Evolutionary conservation across 352 stramenopile genomes (phyloP).

Genomic region (Pythium sp.): DNA sequence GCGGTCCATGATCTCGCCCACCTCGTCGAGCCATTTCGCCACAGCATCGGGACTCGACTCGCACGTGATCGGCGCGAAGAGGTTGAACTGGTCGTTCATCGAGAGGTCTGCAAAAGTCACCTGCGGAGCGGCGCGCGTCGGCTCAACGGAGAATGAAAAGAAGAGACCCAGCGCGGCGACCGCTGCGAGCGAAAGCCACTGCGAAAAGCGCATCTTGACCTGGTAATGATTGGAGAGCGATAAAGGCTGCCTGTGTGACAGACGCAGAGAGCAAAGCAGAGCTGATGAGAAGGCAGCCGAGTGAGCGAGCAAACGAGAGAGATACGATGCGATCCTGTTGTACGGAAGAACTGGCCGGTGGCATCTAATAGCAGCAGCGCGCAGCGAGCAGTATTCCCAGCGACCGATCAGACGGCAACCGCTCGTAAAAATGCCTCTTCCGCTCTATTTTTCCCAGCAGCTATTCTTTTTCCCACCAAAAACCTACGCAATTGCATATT

Average conservation of each 20-base stretch:
- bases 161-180: background rate
- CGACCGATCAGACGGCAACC: background rate
- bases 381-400: background rate
- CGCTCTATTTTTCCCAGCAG: background rate
- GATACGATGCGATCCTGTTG: background rate
- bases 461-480: conserved; percentile 4
- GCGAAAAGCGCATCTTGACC: background rate
- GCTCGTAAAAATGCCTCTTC: background rate
- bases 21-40: conserved; percentile 30
- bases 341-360: background rate
- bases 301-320: background rate
- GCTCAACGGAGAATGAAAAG: background rate
- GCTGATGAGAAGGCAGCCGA: background rate
- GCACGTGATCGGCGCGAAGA: conserved; percentile 31
- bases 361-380: no score
- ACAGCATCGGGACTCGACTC: conserved; percentile 17
- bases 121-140: background rate
- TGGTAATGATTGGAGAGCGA: background rate
- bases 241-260: background rate
- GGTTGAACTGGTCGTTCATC: conserved; percentile 13
- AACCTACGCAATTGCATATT: background rate
- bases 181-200: background rate
- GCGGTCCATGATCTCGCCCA: conserved; percentile 43
- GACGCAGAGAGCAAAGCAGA: background rate
- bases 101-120: background rate